Evolutionary conservation across 2,329 filamentous ascomycete species (phyloP).

Genomic region (Penicillium decumbens): DNA sequence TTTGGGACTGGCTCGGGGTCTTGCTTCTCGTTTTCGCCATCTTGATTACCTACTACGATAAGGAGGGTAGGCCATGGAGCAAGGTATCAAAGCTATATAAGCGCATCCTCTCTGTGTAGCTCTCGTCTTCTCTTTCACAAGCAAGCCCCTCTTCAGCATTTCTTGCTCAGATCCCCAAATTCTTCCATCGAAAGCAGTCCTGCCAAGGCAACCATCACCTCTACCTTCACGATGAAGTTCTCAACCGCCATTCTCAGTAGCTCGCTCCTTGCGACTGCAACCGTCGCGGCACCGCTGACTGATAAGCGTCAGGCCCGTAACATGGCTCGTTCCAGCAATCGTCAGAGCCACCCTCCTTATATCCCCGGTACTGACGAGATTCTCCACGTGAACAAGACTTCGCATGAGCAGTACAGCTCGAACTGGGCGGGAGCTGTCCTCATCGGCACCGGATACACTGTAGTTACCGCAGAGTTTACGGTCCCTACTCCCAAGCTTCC

Average conservation of each 20-base stretch:
- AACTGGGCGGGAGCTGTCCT: conserved; percentile 60
- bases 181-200: not conserved
- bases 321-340: conserved; percentile 24
- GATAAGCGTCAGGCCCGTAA: conserved; percentile 35
- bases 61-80: no score
- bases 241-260: conserved; percentile 33
- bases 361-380: conserved; percentile 27
- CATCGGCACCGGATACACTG: conserved; percentile 48
- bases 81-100: not conserved
- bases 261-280: conserved; percentile 41
- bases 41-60: not conserved
- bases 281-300: conserved; percentile 46
- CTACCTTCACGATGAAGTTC: conserved; percentile 47
- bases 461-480: conserved; percentile 51
- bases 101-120: not conserved
- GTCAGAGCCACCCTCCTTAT: conserved; percentile 31
- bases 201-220: not conserved
- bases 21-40: not conserved
- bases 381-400: conserved; percentile 33
- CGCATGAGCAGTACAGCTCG: conserved; percentile 46
- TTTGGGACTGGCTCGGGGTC: not conserved
- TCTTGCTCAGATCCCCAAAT: not conserved
- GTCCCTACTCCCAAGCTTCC: conserved; percentile 47
- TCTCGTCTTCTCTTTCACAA: not conserved
- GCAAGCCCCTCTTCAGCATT: not conserved